Percentiles rank a stretch among this genome's conserved stretches.
These are phyloP conservation scores for Pyracantha coccinea DNA, from an alignment of 331 rosid species.

Conservation along the genomic window DNA sequence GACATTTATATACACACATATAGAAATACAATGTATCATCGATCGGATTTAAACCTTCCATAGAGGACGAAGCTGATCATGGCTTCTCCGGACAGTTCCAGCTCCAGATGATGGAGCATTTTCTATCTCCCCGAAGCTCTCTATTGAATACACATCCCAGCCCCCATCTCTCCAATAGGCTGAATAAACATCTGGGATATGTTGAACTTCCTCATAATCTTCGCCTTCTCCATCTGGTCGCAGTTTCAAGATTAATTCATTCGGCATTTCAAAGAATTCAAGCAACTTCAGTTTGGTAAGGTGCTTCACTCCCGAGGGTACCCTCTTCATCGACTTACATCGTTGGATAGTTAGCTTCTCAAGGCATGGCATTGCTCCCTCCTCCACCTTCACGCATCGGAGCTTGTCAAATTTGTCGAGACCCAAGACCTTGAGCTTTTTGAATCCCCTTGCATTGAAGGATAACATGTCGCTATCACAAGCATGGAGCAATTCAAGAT, in stretches of 20 bases:
- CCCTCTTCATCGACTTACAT: conserved; percentile 4
- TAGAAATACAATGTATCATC: no score
- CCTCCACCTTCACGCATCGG: not conserved
- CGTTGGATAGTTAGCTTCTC: not conserved
- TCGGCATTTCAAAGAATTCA: conserved; percentile 9
- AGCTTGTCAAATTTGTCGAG: not conserved
- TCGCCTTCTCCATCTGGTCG: not conserved
- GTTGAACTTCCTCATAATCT: not conserved
- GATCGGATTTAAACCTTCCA: conserved; percentile 10
- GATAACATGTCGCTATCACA: conserved; percentile 7
- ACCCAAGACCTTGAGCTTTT: not conserved
- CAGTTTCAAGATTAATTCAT: not conserved
- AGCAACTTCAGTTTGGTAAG: not conserved
- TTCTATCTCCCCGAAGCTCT: conserved; percentile 22
- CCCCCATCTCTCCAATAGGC: conserved; percentile 9
- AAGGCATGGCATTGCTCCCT: conserved; percentile 9
- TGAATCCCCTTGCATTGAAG: conserved; percentile 8
- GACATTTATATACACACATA: no score
- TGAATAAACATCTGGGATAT: conserved; percentile 4
- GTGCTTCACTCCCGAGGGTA: conserved; percentile 17
- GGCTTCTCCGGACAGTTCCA: conserved; percentile 32
- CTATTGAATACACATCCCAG: conserved; percentile 5
- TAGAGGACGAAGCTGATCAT: conserved; percentile 21
- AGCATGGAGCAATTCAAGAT: not conserved
- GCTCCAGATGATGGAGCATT: conserved; percentile 19